Evolutionary conservation across 192 early-diverging fungal genomes (phyloP).

Genomic region (Ambispora gerdemannii): DNA sequence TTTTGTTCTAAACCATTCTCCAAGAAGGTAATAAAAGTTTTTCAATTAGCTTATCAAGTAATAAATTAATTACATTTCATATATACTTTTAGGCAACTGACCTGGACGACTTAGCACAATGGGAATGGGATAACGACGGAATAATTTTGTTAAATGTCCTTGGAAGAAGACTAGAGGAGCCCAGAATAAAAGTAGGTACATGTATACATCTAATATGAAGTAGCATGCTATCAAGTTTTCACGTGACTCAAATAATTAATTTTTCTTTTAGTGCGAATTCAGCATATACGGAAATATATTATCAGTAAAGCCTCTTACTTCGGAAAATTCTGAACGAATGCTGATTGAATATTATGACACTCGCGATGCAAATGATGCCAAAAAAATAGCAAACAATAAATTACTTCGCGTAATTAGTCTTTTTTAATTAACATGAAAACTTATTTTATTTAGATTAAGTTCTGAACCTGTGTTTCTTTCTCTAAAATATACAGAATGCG

Average conservation of each 20-base stretch:
- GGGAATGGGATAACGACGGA: not conserved
- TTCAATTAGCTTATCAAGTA: too few species aligned
- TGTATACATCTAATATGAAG: too few species aligned
- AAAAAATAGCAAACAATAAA: conserved; percentile 31
- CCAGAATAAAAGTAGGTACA: not conserved
- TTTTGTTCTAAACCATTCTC: not conserved
- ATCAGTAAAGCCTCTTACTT: not conserved
- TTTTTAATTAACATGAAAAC: not conserved
- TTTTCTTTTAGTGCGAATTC: not conserved
- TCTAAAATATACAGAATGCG: not conserved
- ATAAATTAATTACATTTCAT: not conserved
- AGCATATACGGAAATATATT: not conserved
- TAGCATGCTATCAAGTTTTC: too few species aligned
- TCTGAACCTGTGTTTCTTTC: not conserved
- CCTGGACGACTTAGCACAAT: not conserved
- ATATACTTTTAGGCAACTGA: not conserved
- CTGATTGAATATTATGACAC: conserved; percentile 47
- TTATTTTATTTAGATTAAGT: not conserved
- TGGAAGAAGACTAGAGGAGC: not conserved
- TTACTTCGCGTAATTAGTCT: conserved; percentile 32
- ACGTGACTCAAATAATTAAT: not conserved
- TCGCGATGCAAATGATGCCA: conserved; percentile 38
- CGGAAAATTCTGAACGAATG: not conserved
- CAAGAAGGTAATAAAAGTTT: not conserved
- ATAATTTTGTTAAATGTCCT: not conserved